Conservation (phyloP, 257 asterid genomes). For the Nicotiana paniculata region DNA sequence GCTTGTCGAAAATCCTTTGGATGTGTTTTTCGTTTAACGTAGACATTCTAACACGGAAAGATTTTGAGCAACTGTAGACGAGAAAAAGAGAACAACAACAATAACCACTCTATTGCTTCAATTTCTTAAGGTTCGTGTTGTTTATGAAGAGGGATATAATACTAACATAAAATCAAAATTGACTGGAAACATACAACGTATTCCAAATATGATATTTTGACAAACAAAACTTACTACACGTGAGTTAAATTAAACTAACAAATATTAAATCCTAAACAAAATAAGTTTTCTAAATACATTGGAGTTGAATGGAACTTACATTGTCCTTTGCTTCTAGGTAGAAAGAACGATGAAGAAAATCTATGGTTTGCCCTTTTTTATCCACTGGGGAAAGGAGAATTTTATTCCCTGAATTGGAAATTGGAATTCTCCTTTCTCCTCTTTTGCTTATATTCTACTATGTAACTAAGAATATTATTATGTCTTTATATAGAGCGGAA, state of each 20-base stretch:
- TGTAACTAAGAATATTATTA: not conserved
- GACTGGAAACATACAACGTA: too few relatives aligned
- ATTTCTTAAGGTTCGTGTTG: not conserved
- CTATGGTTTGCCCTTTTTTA: not conserved
- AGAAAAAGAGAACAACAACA: not conserved
- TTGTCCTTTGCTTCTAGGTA: not conserved
- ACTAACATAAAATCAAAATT: too few relatives aligned
- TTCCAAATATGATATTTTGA: too few relatives aligned
- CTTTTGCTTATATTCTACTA: not conserved
- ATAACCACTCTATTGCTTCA: not conserved
- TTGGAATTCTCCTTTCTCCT: not conserved
- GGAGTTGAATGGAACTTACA: not conserved
- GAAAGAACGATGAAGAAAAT: not conserved
- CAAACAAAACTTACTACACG: too few relatives aligned
- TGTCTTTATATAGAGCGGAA: not conserved
- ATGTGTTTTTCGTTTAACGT: not conserved
- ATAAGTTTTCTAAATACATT: too few relatives aligned
- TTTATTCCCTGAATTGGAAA: not conserved
- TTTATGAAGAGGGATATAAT: not conserved
- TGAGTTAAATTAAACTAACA: too few relatives aligned
- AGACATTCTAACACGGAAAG: not conserved
- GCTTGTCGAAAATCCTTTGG: slow-evolving; percentile 18
- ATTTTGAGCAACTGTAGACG: not conserved
- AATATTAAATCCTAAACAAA: too few relatives aligned
- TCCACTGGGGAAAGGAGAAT: slow-evolving; percentile 2